Conservation (phyloP, 768 basidiomycete genomes). For the Cyclocybe aegerita region DNA sequence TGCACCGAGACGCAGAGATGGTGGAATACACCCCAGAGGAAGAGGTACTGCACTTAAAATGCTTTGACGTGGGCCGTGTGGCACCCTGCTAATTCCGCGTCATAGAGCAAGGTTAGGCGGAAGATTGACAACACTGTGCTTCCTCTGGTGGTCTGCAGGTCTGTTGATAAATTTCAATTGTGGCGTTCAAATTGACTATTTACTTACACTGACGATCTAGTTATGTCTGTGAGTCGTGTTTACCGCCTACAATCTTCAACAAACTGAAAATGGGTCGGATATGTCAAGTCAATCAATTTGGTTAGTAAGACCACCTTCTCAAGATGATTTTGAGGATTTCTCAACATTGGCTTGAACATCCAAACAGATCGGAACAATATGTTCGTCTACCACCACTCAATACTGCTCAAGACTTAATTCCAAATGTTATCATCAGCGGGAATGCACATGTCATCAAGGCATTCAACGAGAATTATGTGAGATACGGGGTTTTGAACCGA, state of each 20-base stretch:
- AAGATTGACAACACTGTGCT: conserved; percentile 54
- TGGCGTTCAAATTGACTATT: not conserved
- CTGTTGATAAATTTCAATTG: conserved; percentile 6
- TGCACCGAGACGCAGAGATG: conserved; percentile 46
- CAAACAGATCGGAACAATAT: conserved; percentile 55
- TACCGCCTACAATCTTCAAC: not conserved
- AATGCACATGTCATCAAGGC: conserved; percentile 53
- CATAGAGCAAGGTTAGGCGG: conserved; percentile 39
- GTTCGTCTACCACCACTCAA: conserved; percentile 24
- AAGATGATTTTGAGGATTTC: not conserved
- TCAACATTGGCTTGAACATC: not conserved
- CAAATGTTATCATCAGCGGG: conserved; percentile 31
- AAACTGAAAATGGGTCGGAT: conserved; percentile 8
- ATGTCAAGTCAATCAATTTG: conserved; percentile 42
- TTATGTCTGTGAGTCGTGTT: conserved; percentile 43
- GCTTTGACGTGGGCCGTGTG: no score
- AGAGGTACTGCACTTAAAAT: conserved; percentile 31
- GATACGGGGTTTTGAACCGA: conserved; percentile 4
- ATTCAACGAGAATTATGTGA: conserved; percentile 54
- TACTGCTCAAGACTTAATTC: not conserved
- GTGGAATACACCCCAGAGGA: conserved; percentile 51
- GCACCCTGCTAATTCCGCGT: not conserved
- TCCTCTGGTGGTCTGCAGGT: conserved; percentile 51
- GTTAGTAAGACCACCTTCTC: conserved; percentile 20
- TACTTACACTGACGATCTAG: conserved; percentile 19